Conservation (phyloP, 805 yeast species). For the Candida vartiovaarae region DNA sequence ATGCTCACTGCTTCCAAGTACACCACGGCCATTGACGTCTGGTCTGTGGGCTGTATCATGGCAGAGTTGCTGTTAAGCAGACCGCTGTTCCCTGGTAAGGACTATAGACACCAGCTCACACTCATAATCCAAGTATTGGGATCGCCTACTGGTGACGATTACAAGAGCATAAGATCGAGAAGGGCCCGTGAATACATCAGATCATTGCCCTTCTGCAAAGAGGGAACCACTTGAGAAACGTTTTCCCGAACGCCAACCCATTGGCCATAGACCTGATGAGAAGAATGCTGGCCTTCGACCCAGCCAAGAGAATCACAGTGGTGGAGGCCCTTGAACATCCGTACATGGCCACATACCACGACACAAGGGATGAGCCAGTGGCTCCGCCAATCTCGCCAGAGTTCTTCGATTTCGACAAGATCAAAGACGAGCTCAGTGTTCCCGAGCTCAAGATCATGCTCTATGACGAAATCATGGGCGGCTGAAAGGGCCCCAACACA, state of each 20-base stretch:
- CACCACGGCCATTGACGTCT: conserved; percentile 68
- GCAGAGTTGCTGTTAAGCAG: conserved; percentile 56
- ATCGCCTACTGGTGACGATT: conserved; percentile 67
- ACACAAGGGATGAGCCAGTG: conserved; percentile 63
- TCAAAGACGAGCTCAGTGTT: conserved; percentile 60
- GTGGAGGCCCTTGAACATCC: conserved; percentile 72
- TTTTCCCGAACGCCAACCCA: conserved; percentile 43
- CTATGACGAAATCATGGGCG: conserved; percentile 63
- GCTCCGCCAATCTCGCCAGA: conserved; percentile 30
- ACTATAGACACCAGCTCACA: conserved; percentile 61
- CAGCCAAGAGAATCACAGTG: conserved; percentile 66
- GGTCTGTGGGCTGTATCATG: conserved; percentile 76
- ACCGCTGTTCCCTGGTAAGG: conserved; percentile 72
- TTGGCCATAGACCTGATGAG: conserved; percentile 56
- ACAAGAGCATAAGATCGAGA: conserved; percentile 63
- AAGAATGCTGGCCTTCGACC: conserved; percentile 65
- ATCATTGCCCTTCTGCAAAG: conserved; percentile 54
- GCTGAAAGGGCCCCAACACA: no score
- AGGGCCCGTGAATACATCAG: conserved; percentile 74
- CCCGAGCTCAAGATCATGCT: conserved; percentile 69
- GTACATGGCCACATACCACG: conserved; percentile 59
- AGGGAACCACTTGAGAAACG: conserved; percentile 45
- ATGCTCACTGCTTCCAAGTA: conserved; percentile 70
- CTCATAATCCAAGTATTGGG: conserved; percentile 65
- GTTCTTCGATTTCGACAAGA: conserved; percentile 36